phyloP scores from a whole-genome alignment of 2,329 filamentous ascomycete species.

The Pseudogymnoascus sp. region DNA sequence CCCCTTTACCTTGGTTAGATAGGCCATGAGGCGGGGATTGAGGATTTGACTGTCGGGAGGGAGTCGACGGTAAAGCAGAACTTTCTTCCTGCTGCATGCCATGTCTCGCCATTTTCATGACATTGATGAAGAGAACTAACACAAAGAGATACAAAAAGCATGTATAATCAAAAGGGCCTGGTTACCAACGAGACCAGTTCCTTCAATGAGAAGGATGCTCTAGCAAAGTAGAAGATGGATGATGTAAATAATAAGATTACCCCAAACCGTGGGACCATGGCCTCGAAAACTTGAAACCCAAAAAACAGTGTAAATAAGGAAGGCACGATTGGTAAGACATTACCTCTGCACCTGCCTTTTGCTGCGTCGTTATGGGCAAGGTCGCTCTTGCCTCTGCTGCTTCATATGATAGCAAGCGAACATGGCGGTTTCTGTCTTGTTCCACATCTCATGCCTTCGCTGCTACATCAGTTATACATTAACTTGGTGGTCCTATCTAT shows the following conservation, averaged over 20 bases:
- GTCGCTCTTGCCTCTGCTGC: not conserved
- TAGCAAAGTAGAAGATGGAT: not conserved
- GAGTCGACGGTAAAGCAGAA: not conserved
- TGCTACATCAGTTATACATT: not conserved
- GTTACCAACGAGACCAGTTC: constrained; percentile 1
- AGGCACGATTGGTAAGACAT: not conserved
- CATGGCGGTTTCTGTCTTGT: not conserved
- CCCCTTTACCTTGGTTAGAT: not conserved
- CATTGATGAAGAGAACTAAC: not conserved
- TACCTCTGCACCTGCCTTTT: not conserved
- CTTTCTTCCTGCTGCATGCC: not conserved
- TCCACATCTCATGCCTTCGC: not conserved
- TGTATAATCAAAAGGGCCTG: constrained; percentile 1
- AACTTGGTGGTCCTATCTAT: not conserved
- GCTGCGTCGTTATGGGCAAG: not conserved
- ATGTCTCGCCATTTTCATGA: not conserved
- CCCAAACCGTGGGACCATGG: not conserved
- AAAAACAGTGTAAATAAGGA: not conserved
- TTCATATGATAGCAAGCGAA: not conserved
- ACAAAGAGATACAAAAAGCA: constrained; percentile 3
- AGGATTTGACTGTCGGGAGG: not conserved
- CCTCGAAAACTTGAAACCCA: not conserved
- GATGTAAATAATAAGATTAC: not conserved
- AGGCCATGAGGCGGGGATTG: not conserved
- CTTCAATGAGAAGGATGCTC: not conserved